Base-by-base conservation (phyloP, 139 green algal species). In the Ulvella scutata region DNA sequence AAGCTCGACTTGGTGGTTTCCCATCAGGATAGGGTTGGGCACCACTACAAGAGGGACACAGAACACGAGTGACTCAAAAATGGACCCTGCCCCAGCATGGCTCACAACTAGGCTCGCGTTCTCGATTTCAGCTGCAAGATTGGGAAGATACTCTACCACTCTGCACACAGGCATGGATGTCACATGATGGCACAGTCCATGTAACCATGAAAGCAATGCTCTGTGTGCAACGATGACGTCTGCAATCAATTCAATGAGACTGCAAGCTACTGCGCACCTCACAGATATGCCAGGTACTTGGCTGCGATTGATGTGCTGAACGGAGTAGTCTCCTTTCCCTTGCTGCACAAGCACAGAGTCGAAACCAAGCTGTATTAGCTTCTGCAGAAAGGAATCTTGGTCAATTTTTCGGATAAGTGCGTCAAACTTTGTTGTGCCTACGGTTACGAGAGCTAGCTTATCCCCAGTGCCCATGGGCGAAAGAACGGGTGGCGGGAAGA, bases 341-440 rank as follows among this genome's bases (percentile, higher is more conserved):
- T 84, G 82, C 75, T 94, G 89, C 17, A 96, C 85, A 9, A 92
- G 37, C 2, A 96, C 81, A 4, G 75, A 62, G 3, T 17, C 85
- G 82, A 89, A 96, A 1, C 90, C 89, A 26, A 79, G 74, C 2
- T 26, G 28, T 4, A 43, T 35, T 10, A 93, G 79, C 0, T 59
- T 67, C 9, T 23, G 31, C 9, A 67, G 51, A 26, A 67, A 26
- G 51, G n/a, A 36, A 1, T n/a, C 9, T 7, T 29, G 10, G 17
- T 67, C 51, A 67, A 67, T 23, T n/a, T 26, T 29, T 79, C 83
- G 43, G 43, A 93, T 85, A 20, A 96, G 75, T 0, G 62, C 85
- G 35, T 96, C 90, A 72, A 96, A 96, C 43, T 87, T 88, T 10
- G 90, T 96, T 23, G 87, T 95, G 73, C 90, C 90, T 13, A 96